These are phyloP conservation scores for Candida nonsorbophila DNA, from an alignment of 805 yeast genomes.

Conservation along the genomic window DNA sequence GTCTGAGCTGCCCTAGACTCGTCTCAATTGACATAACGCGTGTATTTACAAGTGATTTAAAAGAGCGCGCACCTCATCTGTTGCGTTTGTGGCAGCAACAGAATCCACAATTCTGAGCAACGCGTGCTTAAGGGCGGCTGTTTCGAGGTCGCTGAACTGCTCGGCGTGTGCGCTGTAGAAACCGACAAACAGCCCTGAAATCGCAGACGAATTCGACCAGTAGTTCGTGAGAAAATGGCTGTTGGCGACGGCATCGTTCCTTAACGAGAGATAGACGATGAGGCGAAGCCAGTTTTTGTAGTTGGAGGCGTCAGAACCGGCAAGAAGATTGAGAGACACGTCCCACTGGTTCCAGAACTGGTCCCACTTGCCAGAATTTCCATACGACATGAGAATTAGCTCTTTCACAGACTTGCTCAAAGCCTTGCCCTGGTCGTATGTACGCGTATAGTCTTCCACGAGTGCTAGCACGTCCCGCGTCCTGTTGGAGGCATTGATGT, in stretches of 20 bases:
- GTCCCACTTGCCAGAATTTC: constrained; percentile 33
- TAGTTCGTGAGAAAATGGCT: constrained; percentile 22
- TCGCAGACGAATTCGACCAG: constrained; percentile 20
- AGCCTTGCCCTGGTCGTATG: constrained; percentile 1
- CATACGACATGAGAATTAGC: constrained; percentile 29
- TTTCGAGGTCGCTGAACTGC: constrained; percentile 11
- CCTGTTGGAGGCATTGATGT: constrained; percentile 19
- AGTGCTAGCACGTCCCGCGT: constrained; percentile 24
- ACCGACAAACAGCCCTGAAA: constrained; percentile 19
- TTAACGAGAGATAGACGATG: constrained; percentile 24
- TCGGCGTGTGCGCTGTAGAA: background rate
- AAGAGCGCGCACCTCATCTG: constrained; percentile 6
- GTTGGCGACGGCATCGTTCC: constrained; percentile 19
- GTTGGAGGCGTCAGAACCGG: constrained; percentile 3
- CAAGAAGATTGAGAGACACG: constrained; percentile 8
- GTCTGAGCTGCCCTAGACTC: constrained; percentile 14
- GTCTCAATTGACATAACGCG: constrained; percentile 8
- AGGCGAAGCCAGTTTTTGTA: constrained; percentile 26
- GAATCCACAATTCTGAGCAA: constrained; percentile 12
- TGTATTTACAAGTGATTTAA: constrained; percentile 5
- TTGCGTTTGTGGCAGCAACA: constrained; percentile 4
- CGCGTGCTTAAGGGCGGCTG: constrained; percentile 16
- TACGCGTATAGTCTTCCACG: constrained; percentile 16
- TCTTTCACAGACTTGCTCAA: constrained; percentile 21
- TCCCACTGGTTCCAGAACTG: constrained; percentile 38